Conservation (phyloP, 2,329 filamentous ascomycete species). For the Colletotrichum phormii region DNA sequence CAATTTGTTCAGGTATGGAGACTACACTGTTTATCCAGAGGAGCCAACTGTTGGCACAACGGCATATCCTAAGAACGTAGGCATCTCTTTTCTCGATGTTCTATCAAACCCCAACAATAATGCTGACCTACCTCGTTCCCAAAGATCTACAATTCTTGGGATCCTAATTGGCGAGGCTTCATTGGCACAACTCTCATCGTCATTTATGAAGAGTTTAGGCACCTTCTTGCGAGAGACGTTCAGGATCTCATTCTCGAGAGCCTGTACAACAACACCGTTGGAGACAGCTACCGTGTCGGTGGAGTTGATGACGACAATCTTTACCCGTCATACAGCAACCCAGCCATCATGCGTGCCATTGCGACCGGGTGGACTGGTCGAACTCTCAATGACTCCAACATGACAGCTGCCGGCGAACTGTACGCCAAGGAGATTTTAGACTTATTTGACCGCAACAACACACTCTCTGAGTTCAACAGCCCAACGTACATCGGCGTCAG, state of each 20-base stretch:
- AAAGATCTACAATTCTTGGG: slow-evolving; percentile 67
- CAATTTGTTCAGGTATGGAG: slow-evolving; percentile 2
- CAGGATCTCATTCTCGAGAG: slow-evolving; percentile 61
- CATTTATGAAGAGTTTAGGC: slow-evolving; percentile 67
- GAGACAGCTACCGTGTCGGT: slow-evolving; percentile 71
- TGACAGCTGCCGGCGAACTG: slow-evolving; percentile 67
- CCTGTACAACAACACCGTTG: slow-evolving; percentile 65
- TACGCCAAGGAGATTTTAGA: slow-evolving; percentile 67
- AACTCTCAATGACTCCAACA: slow-evolving; percentile 64
- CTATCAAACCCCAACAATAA: neutral
- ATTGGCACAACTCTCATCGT: slow-evolving; percentile 70
- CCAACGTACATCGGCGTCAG: slow-evolving; percentile 73
- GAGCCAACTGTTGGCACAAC: slow-evolving; percentile 67
- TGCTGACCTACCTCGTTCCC: slow-evolving; percentile 26
- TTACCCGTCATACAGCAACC: slow-evolving; percentile 56
- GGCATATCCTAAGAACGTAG: slow-evolving; percentile 53
- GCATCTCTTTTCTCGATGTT: neutral
- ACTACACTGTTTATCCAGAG: slow-evolving; percentile 65
- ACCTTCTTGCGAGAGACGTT: slow-evolving; percentile 52
- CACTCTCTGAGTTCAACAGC: slow-evolving; percentile 53
- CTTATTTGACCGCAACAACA: slow-evolving; percentile 65
- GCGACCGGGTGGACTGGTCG: slow-evolving; percentile 69
- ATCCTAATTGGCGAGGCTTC: slow-evolving; percentile 74
- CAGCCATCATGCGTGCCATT: slow-evolving; percentile 70
- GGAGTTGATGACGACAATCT: slow-evolving; percentile 47